Conservation (phyloP, 2,329 filamentous ascomycete genomes). For the Fusarium drepaniforme region DNA sequence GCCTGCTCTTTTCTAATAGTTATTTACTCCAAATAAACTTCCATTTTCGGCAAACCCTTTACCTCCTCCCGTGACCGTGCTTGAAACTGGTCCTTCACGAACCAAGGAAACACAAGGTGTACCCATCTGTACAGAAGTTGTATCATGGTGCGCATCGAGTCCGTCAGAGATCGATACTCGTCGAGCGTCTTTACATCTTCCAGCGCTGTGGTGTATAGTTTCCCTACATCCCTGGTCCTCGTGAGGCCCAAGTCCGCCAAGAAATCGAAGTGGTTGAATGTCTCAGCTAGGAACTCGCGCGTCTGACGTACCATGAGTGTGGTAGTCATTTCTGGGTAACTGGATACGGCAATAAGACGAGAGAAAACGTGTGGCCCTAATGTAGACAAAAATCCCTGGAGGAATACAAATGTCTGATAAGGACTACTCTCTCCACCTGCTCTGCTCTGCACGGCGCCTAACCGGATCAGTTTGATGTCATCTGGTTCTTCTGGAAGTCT, state of each 20-base stretch:
- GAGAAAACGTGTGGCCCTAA: background rate
- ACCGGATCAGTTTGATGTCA: background rate
- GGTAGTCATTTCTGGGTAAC: background rate
- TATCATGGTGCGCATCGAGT: slow-evolving; percentile 1
- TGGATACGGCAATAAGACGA: background rate
- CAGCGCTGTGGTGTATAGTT: background rate
- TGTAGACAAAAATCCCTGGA: background rate
- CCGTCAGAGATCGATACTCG: background rate
- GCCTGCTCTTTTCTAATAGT: background rate
- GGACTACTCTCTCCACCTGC: background rate
- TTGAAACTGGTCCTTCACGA: background rate
- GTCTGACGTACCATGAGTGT: slow-evolving; percentile 1
- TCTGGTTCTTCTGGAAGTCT: background rate
- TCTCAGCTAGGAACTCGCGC: background rate
- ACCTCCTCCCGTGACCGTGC: background rate
- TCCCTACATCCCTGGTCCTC: background rate
- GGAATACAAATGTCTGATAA: background rate
- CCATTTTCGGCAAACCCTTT: background rate
- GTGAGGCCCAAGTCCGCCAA: background rate
- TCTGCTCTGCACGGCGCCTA: background rate
- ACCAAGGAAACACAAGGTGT: slow-evolving; percentile 4
- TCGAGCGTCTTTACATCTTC: background rate
- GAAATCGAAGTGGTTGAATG: slow-evolving; percentile 2
- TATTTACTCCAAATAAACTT: background rate
- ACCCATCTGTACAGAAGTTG: slow-evolving; percentile 4